Percentiles rank a stretch among this genome's conserved stretches.
These are phyloP conservation scores for Verticillium dahliae DNA, from an alignment of 2,329 filamentous ascomycete species.

Conservation along the genomic window DNA sequence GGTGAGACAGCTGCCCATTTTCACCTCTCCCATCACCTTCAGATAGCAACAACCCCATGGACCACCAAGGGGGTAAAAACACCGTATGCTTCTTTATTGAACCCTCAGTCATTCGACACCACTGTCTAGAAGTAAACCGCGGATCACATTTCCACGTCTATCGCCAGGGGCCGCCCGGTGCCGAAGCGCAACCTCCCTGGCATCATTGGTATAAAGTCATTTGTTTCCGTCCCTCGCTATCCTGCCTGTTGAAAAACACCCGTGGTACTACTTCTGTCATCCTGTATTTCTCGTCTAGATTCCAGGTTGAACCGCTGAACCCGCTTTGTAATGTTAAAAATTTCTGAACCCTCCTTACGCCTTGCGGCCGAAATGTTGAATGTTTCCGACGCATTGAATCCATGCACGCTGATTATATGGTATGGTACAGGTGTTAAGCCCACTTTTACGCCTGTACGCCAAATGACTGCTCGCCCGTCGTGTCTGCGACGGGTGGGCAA, in stretches of 20 bases:
- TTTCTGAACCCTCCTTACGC: neutral
- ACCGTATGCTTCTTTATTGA: neutral
- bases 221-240: neutral
- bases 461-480: conserved; percentile 23
- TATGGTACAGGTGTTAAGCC: neutral
- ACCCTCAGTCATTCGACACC: neutral
- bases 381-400: neutral
- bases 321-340: neutral
- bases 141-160: neutral
- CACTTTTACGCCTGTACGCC: conserved; percentile 4
- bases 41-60: neutral
- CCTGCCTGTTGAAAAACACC: neutral
- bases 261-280: neutral
- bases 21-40: neutral
- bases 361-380: conserved; percentile 8
- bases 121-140: neutral
- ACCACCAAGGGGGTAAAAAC: too few species aligned
- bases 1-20: neutral
- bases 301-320: conserved; percentile 1
- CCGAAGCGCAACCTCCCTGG: neutral
- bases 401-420: conserved; percentile 3
- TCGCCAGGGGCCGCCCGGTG: neutral
- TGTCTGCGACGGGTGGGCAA: conserved; percentile 75
- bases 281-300: neutral
- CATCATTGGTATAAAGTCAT: neutral